Percentiles rank a stretch among this genome's conserved stretches.
These are phyloP conservation scores for Vaccinium vitisidaea DNA, from an alignment of 148 eudicot species.

Conservation along the genomic window DNA sequence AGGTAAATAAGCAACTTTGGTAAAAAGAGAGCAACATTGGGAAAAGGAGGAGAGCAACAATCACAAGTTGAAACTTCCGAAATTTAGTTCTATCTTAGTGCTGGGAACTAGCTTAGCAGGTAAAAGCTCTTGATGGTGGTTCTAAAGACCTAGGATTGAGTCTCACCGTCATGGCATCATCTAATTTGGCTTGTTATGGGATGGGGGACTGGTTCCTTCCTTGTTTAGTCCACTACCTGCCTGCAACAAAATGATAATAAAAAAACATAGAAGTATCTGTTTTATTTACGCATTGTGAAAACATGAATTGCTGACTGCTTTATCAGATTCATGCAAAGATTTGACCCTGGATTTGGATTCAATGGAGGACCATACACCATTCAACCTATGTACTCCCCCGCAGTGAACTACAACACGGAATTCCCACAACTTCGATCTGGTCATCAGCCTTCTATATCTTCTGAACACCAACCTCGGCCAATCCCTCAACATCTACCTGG, in stretches of 20 bases:
- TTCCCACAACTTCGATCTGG: constrained; percentile 86
- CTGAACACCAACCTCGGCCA: constrained; percentile 63
- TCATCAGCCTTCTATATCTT: constrained; percentile 61
- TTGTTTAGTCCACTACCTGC: neutral
- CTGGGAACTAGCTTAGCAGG: neutral
- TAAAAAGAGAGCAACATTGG: neutral
- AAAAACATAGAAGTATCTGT: neutral
- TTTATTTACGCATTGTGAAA: neutral
- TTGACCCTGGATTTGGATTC: constrained; percentile 99
- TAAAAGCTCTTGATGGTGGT: neutral
- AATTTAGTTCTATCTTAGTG: neutral
- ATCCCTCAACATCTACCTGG: constrained; percentile 66
- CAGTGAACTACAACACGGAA: constrained; percentile 84
- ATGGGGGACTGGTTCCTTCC: neutral
- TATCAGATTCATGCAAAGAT: constrained; percentile 83
- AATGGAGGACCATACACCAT: constrained; percentile 66
- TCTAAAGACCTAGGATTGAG: neutral
- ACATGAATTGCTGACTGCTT: constrained; percentile 4
- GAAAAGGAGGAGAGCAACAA: neutral
- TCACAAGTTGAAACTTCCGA: neutral
- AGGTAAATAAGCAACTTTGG: neutral
- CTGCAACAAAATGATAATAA: neutral
- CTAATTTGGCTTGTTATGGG: neutral
- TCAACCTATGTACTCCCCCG: constrained; percentile 92
- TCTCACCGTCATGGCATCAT: neutral